Evolutionary conservation across 805 yeast genomes (phyloP).

Genomic region (Sugiyamaella smithiae): DNA sequence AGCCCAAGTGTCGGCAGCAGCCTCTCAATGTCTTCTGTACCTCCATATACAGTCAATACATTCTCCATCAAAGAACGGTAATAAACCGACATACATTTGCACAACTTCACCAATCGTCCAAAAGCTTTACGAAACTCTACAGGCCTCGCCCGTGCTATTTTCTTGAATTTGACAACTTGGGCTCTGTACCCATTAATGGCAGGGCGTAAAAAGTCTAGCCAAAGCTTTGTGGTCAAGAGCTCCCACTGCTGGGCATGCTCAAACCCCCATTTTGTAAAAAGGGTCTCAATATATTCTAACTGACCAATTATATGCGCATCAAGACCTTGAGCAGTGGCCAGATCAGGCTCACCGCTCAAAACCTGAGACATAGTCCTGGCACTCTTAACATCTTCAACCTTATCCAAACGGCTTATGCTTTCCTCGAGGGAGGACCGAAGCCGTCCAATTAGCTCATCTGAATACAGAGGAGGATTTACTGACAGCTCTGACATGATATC

Average conservation of each 20-base stretch:
- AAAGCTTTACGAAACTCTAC: conserved; percentile 10
- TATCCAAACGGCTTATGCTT: no score
- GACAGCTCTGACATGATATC: no score
- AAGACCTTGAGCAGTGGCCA: no score
- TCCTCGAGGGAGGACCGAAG: no score
- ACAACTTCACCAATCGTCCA: conserved; percentile 6
- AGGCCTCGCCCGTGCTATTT: neutral
- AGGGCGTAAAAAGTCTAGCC: neutral
- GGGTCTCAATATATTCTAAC: neutral
- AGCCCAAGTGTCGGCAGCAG: neutral
- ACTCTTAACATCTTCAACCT: no score
- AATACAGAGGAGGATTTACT: no score
- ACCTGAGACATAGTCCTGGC: no score
- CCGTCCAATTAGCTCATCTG: no score
- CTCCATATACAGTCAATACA: neutral
- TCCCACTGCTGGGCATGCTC: neutral
- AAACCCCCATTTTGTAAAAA: neutral
- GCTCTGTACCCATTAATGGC: neutral
- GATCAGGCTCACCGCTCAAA: no score
- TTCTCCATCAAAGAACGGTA: neutral
- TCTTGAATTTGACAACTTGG: neutral
- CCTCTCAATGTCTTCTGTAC: neutral
- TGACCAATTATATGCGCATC: conserved; percentile 1
- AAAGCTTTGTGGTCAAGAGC: neutral
- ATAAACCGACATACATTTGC: conserved; percentile 2